Conservation (phyloP, 2,329 filamentous ascomycete species). For the Talaromyces funiculosus region DNA sequence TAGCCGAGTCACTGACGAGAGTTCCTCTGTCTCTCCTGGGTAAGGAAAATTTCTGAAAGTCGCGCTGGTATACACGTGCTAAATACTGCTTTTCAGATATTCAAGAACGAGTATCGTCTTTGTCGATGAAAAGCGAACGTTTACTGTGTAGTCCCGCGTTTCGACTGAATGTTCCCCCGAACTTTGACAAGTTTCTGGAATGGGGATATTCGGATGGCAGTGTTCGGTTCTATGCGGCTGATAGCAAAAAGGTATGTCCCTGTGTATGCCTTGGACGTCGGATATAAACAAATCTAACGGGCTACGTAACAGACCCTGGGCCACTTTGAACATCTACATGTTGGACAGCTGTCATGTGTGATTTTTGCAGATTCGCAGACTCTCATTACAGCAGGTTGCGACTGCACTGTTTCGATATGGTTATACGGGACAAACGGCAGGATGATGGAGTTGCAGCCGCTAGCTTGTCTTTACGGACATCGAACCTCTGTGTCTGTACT, state of each 20-base stretch:
- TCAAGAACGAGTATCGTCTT: slow-evolving; percentile 71
- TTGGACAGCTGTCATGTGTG: slow-evolving; percentile 78
- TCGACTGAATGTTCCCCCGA: slow-evolving; percentile 77
- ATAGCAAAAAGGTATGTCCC: slow-evolving; percentile 65
- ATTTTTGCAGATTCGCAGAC: slow-evolving; percentile 85
- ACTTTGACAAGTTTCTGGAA: slow-evolving; percentile 85
- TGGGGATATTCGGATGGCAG: slow-evolving; percentile 95
- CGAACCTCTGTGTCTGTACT: slow-evolving; percentile 75
- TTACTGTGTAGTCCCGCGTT: slow-evolving; percentile 79
- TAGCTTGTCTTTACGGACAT: slow-evolving; percentile 83
- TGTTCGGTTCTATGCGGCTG: slow-evolving; percentile 81
- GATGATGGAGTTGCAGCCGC: slow-evolving; percentile 69
- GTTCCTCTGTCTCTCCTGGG: slow-evolving; percentile 72
- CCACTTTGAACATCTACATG: slow-evolving; percentile 88
- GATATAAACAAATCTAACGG: not conserved
- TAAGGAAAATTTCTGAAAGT: slow-evolving; percentile 30
- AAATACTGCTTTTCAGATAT: slow-evolving; percentile 43
- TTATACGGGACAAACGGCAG: slow-evolving; percentile 62
- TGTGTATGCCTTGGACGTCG: not conserved
- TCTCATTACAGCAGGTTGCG: slow-evolving; percentile 83
- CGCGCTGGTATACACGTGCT: not conserved
- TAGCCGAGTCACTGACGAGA: slow-evolving; percentile 68
- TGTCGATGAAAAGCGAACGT: slow-evolving; percentile 74
- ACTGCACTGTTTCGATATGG: slow-evolving; percentile 86
- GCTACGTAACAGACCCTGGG: slow-evolving; percentile 55